Evolutionary conservation across 1,139 yeast species (phyloP).

Genomic region (Magnusiomyces clavatus): DNA sequence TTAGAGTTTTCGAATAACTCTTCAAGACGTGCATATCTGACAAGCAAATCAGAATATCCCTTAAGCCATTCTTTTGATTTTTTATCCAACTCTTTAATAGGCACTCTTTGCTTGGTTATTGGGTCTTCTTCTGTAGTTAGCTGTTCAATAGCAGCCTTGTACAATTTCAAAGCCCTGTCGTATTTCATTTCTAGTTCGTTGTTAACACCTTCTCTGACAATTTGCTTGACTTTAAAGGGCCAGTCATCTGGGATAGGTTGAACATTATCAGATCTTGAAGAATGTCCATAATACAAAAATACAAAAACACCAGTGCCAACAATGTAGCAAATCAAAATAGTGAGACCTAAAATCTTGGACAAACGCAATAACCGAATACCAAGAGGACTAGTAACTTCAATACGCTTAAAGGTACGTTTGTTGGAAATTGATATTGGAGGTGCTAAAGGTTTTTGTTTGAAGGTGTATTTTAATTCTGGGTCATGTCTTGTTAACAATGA

Average conservation of each 20-base stretch:
- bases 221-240: constrained; percentile 24
- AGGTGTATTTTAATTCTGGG: too few species aligned
- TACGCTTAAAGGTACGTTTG: constrained; percentile 6
- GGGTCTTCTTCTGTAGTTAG: constrained; percentile 19
- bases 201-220: constrained; percentile 27
- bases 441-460: too few species aligned
- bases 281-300: constrained; percentile 21
- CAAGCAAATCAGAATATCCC: constrained; percentile 34
- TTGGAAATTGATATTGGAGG: not conserved
- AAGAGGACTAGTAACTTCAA: constrained; percentile 13
- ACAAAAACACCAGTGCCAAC: constrained; percentile 19
- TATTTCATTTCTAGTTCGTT: constrained; percentile 25
- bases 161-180: constrained; percentile 19
- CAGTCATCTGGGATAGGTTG: constrained; percentile 29
- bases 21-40: constrained; percentile 32
- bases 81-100: constrained; percentile 13
- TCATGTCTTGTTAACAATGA: too few species aligned
- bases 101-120: constrained; percentile 17
- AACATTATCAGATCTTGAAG: constrained; percentile 20
- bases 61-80: constrained; percentile 33
- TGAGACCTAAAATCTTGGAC: constrained; percentile 13
- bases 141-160: constrained; percentile 22
- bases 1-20: constrained; percentile 22
- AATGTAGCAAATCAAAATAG: constrained; percentile 20
- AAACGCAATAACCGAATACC: constrained; percentile 14